Conservation (phyloP, 129 eudicot species). For the Ambrosia trifida region DNA sequence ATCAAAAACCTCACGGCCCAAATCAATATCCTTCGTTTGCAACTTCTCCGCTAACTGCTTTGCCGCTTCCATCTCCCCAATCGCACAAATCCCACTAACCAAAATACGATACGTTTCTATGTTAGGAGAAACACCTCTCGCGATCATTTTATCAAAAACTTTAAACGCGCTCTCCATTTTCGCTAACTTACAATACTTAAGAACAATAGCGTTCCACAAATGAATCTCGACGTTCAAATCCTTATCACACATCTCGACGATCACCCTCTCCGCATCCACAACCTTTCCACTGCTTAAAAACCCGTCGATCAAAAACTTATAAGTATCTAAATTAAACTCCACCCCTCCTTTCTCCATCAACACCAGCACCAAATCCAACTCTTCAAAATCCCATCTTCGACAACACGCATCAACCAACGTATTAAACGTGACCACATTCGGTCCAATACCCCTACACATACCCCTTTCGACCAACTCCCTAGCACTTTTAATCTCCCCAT, state of each 20-base stretch:
- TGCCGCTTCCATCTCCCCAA: slow-evolving; percentile 47
- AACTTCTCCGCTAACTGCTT: slow-evolving; percentile 37
- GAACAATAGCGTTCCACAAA: slow-evolving; percentile 42
- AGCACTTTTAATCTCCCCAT: slow-evolving; percentile 48
- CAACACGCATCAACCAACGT: slow-evolving; percentile 48
- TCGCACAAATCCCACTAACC: slow-evolving; percentile 47
- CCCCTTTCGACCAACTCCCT: slow-evolving; percentile 49
- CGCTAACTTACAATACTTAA: slow-evolving; percentile 44
- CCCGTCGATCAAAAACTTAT: slow-evolving; percentile 44
- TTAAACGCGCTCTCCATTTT: slow-evolving; percentile 2
- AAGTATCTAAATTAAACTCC: slow-evolving; percentile 36
- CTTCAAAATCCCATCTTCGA: slow-evolving; percentile 52
- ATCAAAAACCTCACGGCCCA: slow-evolving; percentile 35
- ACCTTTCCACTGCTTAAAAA: slow-evolving; percentile 46
- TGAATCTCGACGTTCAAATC: slow-evolving; percentile 36
- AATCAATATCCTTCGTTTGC: slow-evolving; percentile 38
- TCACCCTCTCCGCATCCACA: slow-evolving; percentile 43
- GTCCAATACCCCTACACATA: slow-evolving; percentile 33
- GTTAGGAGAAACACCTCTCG: slow-evolving; percentile 22
- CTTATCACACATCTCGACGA: slow-evolving; percentile 51
- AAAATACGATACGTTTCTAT: neutral
- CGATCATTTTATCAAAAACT: neutral
- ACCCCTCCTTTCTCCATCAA: slow-evolving; percentile 52
- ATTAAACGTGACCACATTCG: slow-evolving; percentile 52
- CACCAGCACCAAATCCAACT: slow-evolving; percentile 36